Base-by-base conservation (phyloP, 371 early-diverging fungal genomes). In the Mucor plumbeus region DNA sequence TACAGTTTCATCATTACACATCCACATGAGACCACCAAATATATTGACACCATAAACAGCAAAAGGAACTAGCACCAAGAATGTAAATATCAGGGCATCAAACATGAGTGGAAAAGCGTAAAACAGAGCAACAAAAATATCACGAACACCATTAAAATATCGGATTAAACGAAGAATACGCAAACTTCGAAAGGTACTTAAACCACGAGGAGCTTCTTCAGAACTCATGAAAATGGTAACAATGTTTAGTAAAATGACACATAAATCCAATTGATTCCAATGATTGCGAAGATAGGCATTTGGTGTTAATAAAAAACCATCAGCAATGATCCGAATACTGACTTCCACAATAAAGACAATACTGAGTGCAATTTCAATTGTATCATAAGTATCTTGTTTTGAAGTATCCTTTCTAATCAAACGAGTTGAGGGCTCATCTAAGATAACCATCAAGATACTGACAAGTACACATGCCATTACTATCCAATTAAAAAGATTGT, bases 1-100 rank as follows among this genome's bases (percentile, higher is more conserved):
- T 0, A 82, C 73, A n/a, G 67, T 39, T 1, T 56, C 57, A 43
- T 87, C 88, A 58, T 86, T 87, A 68, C 88, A 87, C 5, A 74
- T 34, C 63, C 79, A 82, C 70, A 87, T 82, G n/a, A 78, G 76
- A 5, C 88, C 88, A 13, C 85, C 83, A 59, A 84, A 86, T 11
- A 87, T 83, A 61, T 87, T 87, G 57, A 87, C 78, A 21, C 84
- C 88, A 55, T 87, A 87, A 13, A 87, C 76, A 0, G 86, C 80
- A 54, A 86, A 87, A 8, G 86, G 86, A 48, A 86, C 75, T 65
- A 87, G 69, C 7, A 87, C 80, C 50, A 87, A 56, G 21, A 82
- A 77, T 0, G 86, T 86, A 50, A 87, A 68, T 17, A 85, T 61
- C 33, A 87, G 58, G 0, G 88, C 86, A 65, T 85, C 82, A 57